Conservation (phyloP, 495 filamentous ascomycete species). For the Aspergillus incahuasiensis region DNA sequence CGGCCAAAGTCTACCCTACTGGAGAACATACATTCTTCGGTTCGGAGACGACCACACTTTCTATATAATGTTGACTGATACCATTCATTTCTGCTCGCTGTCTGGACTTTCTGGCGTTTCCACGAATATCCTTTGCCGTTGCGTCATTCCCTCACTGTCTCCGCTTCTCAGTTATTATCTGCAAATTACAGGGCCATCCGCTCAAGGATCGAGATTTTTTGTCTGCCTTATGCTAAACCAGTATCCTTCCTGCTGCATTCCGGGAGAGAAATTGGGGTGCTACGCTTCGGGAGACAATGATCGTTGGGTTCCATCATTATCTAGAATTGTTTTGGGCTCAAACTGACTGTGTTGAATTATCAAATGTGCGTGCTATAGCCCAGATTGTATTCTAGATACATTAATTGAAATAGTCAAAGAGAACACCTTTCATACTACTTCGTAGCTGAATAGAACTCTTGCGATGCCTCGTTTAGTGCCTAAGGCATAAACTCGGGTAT, state of each 20-base stretch:
- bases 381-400: constrained; percentile 7
- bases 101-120: constrained; percentile 19
- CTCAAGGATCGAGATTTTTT: too few relatives aligned
- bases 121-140: constrained; percentile 16
- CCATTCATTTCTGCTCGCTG: constrained; percentile 27
- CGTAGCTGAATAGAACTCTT: too few relatives aligned
- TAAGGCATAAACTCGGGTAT: constrained; percentile 15
- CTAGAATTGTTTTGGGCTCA: not conserved
- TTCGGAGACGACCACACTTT: constrained; percentile 15
- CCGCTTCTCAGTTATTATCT: too few relatives aligned
- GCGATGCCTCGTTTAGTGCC: constrained; percentile 9
- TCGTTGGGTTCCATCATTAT: not conserved
- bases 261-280: not conserved
- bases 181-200: too few relatives aligned
- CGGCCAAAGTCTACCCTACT: constrained; percentile 13
- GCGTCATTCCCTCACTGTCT: too few relatives aligned
- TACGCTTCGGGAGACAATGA: not conserved
- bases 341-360: constrained; percentile 3
- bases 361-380: not conserved
- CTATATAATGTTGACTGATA: constrained; percentile 37
- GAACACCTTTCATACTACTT: not conserved
- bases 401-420: not conserved
- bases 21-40: constrained; percentile 9
- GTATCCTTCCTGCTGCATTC: too few relatives aligned
- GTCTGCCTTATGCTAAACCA: too few relatives aligned